These are phyloP conservation scores for Colletotrichum godetiae DNA, from an alignment of 2,329 filamentous ascomycete species.

Conservation along the genomic window DNA sequence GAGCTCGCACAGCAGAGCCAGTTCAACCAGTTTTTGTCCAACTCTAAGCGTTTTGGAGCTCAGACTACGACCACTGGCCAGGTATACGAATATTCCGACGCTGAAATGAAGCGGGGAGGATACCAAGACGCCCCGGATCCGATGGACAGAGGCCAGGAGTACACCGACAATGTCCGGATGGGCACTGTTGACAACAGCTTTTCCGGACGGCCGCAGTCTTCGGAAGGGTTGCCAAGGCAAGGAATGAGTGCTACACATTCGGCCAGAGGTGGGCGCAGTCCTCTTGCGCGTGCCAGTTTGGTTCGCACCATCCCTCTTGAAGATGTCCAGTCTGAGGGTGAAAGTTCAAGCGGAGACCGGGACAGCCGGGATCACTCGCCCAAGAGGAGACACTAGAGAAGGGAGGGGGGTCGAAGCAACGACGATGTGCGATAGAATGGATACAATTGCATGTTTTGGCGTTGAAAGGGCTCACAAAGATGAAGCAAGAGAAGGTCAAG, in stretches of 20 bases:
- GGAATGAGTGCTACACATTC: conserved; percentile 35
- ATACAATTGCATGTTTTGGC: conserved; percentile 11
- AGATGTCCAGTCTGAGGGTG: conserved; percentile 45
- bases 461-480: not conserved
- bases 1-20: conserved; percentile 73
- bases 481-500: not conserved
- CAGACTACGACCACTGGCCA: conserved; percentile 51
- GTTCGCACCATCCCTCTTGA: conserved; percentile 43
- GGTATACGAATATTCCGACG: conserved; percentile 62
- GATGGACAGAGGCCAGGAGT: conserved; percentile 17
- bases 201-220: conserved; percentile 20
- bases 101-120: conserved; percentile 43
- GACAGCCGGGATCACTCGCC: conserved; percentile 27
- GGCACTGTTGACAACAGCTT: conserved; percentile 39
- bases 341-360: conserved; percentile 35
- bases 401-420: not conserved
- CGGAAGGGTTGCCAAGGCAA: conserved; percentile 40
- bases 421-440: conserved; percentile 1
- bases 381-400: not conserved
- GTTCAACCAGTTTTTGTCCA: conserved; percentile 39
- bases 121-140: conserved; percentile 15
- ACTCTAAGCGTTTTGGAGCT: conserved; percentile 36
- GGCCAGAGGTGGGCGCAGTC: conserved; percentile 49
- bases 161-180: conserved; percentile 36
- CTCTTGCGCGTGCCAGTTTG: conserved; percentile 50